Conservation (phyloP, 805 yeast genomes). For the Kazachstania taianensis region DNA sequence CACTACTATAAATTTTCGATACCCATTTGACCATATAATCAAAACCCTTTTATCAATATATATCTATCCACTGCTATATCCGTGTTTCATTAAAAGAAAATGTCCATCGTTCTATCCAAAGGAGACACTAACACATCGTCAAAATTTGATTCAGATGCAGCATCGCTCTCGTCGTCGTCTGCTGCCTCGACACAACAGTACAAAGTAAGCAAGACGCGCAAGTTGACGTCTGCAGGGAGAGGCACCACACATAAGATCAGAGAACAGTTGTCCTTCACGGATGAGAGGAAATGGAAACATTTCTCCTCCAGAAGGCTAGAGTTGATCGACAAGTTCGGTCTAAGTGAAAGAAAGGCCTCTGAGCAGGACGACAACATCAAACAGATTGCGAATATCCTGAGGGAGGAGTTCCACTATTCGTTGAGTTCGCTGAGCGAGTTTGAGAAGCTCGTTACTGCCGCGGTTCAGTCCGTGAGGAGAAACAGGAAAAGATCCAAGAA, state of each 20-base stretch:
- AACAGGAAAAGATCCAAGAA: constrained; percentile 65
- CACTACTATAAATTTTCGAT: no score
- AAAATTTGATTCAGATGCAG: no score
- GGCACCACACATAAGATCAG: constrained; percentile 37
- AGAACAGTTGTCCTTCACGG: constrained; percentile 57
- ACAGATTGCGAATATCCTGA: constrained; percentile 64
- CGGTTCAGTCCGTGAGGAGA: constrained; percentile 86
- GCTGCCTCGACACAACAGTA: no score
- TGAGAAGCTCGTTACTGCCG: constrained; percentile 85
- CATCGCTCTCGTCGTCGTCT: no score
- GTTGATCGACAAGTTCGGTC: constrained; percentile 63
- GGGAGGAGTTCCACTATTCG: constrained; percentile 70
- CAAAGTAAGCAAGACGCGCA: no score
- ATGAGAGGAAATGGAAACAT: constrained; percentile 78
- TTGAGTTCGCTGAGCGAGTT: constrained; percentile 55
- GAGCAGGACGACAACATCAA: constrained; percentile 83
- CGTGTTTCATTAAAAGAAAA: no score
- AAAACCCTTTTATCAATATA: no score
- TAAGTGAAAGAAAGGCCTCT: constrained; percentile 65
- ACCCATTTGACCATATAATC: no score
- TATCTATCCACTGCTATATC: no score
- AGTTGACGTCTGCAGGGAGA: constrained; percentile 2
- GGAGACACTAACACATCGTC: no score
- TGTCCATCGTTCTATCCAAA: no score
- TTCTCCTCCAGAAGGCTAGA: constrained; percentile 87